phyloP scores from a whole-genome alignment of 2,329 filamentous ascomycete genomes.

The Alternaria alternata region DNA sequence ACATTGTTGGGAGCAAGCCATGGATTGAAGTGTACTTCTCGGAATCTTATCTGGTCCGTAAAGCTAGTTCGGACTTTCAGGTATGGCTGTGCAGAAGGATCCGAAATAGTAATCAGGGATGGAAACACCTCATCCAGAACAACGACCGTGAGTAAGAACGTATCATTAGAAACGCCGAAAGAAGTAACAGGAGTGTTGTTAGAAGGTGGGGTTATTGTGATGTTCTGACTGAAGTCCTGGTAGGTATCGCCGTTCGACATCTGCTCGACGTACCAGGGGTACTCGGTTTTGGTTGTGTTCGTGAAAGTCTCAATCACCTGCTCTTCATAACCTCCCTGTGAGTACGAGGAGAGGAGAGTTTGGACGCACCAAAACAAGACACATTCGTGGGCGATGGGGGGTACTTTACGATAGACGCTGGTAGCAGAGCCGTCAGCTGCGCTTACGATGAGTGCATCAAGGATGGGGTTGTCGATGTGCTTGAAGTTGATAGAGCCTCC shows the following conservation, averaged over 20 bases:
- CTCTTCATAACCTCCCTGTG: slow-evolving; percentile 23
- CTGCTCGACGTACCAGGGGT: slow-evolving; percentile 7
- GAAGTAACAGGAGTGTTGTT: neutral
- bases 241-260: neutral
- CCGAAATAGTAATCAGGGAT: slow-evolving; percentile 5
- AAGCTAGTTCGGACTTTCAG: slow-evolving; percentile 10
- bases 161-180: slow-evolving; percentile 18
- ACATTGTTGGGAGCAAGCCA: slow-evolving; percentile 35
- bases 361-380: slow-evolving; percentile 37
- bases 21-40: slow-evolving; percentile 19
- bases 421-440: slow-evolving; percentile 9
- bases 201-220: slow-evolving; percentile 15
- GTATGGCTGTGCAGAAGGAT: neutral
- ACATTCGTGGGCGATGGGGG: slow-evolving; percentile 32
- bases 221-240: slow-evolving; percentile 3
- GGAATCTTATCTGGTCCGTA: neutral
- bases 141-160: neutral
- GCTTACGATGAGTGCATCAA: slow-evolving; percentile 23
- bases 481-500: slow-evolving; percentile 33
- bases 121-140: no score
- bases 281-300: slow-evolving; percentile 7
- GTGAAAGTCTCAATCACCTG: slow-evolving; percentile 10
- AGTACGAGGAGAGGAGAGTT: slow-evolving; percentile 28
- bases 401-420: slow-evolving; percentile 17
- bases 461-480: slow-evolving; percentile 19